phyloP scores from a whole-genome alignment of 2,329 filamentous ascomycete species.

The Thermomyces lanuginosus region DNA sequence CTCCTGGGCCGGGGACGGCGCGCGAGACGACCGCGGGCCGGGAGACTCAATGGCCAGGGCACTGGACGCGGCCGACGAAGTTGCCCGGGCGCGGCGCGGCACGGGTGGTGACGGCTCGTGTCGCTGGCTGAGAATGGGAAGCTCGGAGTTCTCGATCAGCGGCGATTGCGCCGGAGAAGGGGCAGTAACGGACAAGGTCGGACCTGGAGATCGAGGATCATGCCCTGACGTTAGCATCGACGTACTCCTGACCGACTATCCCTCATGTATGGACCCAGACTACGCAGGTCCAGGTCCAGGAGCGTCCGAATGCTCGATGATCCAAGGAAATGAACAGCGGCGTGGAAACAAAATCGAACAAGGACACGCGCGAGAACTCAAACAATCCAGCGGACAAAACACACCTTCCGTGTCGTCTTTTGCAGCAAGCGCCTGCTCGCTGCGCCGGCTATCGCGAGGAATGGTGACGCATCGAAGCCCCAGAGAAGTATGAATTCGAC shows the following conservation, averaged over 20 bases:
- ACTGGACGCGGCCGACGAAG: constrained; percentile 22
- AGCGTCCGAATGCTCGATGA: no score
- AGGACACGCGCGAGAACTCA: constrained; percentile 1
- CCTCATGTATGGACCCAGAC: no score
- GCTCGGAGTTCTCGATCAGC: no score
- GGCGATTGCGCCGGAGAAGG: constrained; percentile 21
- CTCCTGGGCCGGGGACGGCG: constrained; percentile 15
- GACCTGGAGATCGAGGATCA: constrained; percentile 15
- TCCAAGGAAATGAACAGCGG: no score
- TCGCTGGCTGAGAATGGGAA: no score
- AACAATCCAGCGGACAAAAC: constrained; percentile 10
- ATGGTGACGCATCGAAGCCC: constrained; percentile 31
- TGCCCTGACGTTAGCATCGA: no score
- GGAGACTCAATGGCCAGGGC: constrained; percentile 20
- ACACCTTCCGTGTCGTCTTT: constrained; percentile 31
- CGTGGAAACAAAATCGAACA: constrained; percentile 3
- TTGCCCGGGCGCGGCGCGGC: constrained; percentile 19
- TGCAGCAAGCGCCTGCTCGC: constrained; percentile 34
- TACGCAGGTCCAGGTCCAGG: no score
- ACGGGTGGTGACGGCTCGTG: no score
- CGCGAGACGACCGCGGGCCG: constrained; percentile 11
- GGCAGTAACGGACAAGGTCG: constrained; percentile 21
- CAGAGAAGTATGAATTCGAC: no score
- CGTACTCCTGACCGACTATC: no score
- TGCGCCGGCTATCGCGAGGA: constrained; percentile 28